These are phyloP conservation scores for Gossypium schwendimanii DNA, from an alignment of 441 rosid species.

Conservation along the genomic window DNA sequence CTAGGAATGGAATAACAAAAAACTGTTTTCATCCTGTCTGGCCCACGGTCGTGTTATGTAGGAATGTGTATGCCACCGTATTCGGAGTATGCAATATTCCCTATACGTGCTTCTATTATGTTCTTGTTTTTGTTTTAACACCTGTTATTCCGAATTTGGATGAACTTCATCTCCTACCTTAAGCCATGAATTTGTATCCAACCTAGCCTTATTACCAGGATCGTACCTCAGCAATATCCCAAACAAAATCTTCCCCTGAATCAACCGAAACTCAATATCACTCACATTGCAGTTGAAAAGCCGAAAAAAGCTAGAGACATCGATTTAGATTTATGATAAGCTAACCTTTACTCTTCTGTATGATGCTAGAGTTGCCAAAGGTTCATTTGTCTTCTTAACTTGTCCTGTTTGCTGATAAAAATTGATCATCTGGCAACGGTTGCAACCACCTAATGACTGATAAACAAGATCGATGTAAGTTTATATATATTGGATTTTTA, in stretches of 20 bases:
- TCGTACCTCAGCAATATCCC: slow-evolving; percentile 64
- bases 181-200: slow-evolving; percentile 34
- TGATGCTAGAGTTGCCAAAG: slow-evolving; percentile 72
- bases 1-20: no score
- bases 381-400: slow-evolving; percentile 67
- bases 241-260: slow-evolving; percentile 86
- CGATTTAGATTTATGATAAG: neutral
- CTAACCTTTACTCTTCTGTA: slow-evolving; percentile 83
- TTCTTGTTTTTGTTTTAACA: neutral
- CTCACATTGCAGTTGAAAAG: neutral
- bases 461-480: neutral
- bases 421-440: slow-evolving; percentile 82
- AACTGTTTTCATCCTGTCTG: neutral
- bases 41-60: neutral
- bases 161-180: slow-evolving; percentile 57
- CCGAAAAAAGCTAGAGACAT: neutral
- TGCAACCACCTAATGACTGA: slow-evolving; percentile 92
- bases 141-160: slow-evolving; percentile 25
- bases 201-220: slow-evolving; percentile 10
- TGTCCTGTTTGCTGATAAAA: slow-evolving; percentile 41
- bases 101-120: neutral
- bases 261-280: neutral
- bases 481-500: neutral
- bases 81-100: neutral
- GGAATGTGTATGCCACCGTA: neutral